Evolutionary conservation across 345 rosid genomes (phyloP), one percentile per base, ranked within the genome.

Genomic region (Geranium brycei): DNA sequence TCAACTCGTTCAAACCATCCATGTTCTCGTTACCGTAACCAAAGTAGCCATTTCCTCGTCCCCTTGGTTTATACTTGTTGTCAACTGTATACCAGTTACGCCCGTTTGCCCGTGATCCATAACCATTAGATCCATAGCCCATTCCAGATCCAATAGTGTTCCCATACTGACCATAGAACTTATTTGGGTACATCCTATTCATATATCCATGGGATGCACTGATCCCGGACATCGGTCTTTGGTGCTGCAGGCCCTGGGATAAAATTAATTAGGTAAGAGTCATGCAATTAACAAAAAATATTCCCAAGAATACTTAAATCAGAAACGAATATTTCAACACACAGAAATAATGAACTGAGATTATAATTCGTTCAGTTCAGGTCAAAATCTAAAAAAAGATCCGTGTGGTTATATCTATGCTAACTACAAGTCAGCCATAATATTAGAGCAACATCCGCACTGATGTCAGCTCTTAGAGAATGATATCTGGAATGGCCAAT

Each of bases 1-100:
- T 91, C 64, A 89, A 85, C 72, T 91, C 98, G 62, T 85, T 89
- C 78, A 89, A 66, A 55, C 96, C 91, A 72, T 91, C 96, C 59
- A 74, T 61, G 72, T 64, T 81, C 51, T 85, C 96, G 64, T 77
- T 85, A 30, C 78, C 83, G 2, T 73, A 87, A 35, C 84, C 84
- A 71, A 59, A 87, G 71, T 81, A 81, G 72, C 73, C 83, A 76
- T 88, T 81, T 73, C 86, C 88, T 64, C 83, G 78, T 35, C 92
- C 95, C 79, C 86, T 82, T 56, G 73, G 69, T 76, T 81, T 87
- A 62, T 79, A 82, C 70, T 83, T 91, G 77, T 69, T 73, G 66
- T 89, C 96, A 38, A 76, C 68, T 64, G 79, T 66, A 66, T 74
- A 68, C 95, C 92, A 89, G 3, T 86, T 91, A 32, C 84, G 79